Evolutionary conservation across 2,329 filamentous ascomycete genomes (phyloP).

Genomic region (Verticillium dahliae): DNA sequence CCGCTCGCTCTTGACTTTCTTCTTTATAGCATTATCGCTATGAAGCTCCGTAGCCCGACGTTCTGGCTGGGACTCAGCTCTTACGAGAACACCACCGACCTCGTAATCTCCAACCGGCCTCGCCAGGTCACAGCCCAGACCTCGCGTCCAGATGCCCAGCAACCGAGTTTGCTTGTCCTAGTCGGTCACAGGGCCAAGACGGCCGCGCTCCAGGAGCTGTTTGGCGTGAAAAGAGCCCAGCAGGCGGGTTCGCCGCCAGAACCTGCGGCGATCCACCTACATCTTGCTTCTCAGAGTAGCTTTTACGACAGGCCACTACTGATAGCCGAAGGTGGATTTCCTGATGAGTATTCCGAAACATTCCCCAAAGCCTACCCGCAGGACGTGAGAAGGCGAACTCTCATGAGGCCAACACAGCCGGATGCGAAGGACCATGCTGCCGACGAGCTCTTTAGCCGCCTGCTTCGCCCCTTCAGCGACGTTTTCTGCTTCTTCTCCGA

Average conservation of each 20-base stretch:
- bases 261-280: neutral
- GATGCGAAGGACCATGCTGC: neutral
- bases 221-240: neutral
- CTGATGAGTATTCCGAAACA: neutral
- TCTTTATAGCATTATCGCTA: neutral
- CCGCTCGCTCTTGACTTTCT: neutral
- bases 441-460: slow-evolving; percentile 1
- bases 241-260: neutral
- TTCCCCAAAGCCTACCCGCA: neutral
- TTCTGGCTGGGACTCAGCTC: neutral
- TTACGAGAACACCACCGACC: neutral
- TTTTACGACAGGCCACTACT: neutral
- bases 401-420: neutral
- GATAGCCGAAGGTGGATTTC: neutral
- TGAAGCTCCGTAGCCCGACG: neutral
- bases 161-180: neutral
- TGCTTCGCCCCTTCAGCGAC: slow-evolving; percentile 3
- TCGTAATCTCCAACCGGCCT: neutral
- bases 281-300: neutral
- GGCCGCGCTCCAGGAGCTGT: neutral
- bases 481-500: slow-evolving; percentile 2
- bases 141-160: neutral
- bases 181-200: neutral
- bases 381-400: neutral
- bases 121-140: neutral